These are phyloP conservation scores for Serendipita sp. DNA, from an alignment of 768 basidiomycete species.

Conservation along the genomic window DNA sequence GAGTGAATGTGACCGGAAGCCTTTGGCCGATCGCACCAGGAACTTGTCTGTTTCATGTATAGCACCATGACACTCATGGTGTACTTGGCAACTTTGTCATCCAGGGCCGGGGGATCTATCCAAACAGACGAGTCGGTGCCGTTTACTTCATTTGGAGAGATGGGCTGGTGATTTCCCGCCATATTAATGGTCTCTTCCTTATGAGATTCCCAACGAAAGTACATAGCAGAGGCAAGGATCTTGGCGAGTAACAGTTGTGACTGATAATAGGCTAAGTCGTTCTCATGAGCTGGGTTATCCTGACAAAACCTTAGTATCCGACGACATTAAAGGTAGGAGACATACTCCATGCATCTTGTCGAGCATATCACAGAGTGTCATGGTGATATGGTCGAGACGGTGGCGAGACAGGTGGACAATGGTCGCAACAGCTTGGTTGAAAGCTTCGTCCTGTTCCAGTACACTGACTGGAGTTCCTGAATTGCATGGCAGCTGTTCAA, in stretches of 20 bases:
- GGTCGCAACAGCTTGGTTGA: slow-evolving; percentile 60
- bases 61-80: slow-evolving; percentile 67
- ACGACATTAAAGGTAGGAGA: slow-evolving; percentile 6
- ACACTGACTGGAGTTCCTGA: slow-evolving; percentile 60
- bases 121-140: slow-evolving; percentile 21
- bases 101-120: slow-evolving; percentile 55
- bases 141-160: slow-evolving; percentile 19
- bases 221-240: slow-evolving; percentile 60
- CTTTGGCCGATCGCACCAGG: slow-evolving; percentile 38
- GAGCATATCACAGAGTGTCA: slow-evolving; percentile 58
- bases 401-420: slow-evolving; percentile 66
- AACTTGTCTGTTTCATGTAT: slow-evolving; percentile 59
- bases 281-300: slow-evolving; percentile 30
- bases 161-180: slow-evolving; percentile 24
- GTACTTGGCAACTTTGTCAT: slow-evolving; percentile 69
- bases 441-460: slow-evolving; percentile 60
- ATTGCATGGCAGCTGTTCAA: slow-evolving; percentile 59
- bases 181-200: slow-evolving; percentile 20
- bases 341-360: slow-evolving; percentile 62
- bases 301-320: too few relatives aligned
- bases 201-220: slow-evolving; percentile 53
- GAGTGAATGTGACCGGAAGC: slow-evolving; percentile 46
- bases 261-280: slow-evolving; percentile 59
- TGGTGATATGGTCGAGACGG: slow-evolving; percentile 65
- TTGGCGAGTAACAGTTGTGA: slow-evolving; percentile 79